Base-by-base conservation (phyloP, 805 yeast species). In the Nakazawaea wyomingensis region DNA sequence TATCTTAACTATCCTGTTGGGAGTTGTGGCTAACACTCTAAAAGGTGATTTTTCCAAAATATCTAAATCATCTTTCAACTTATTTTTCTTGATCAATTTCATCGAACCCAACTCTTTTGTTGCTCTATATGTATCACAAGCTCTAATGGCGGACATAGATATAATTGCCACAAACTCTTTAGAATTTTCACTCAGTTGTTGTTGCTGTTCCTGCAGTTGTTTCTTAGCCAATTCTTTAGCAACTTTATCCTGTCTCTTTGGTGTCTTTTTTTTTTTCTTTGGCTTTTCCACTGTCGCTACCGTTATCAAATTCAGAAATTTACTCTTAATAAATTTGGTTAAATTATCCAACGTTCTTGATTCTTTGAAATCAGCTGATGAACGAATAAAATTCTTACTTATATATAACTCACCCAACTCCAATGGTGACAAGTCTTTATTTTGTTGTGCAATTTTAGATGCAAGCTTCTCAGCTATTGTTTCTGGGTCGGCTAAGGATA, bases 91-190 rank as follows among this genome's bases (percentile, higher is more conserved):
- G 54, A 87, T 86, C 37, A 87, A 57, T 58, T 86, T 87, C 37
- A 85, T 52, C 4, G 88, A 75, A 0, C 80, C 75, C 72, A 31
- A 66, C 43, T 53, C 71, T 57, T 62, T 69, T 42, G 75, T 60
- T 1, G 85, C 78, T 50, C 96, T 74, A 55, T 76, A 82, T 2
- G 88, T 72, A 54, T 90, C 96, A 54, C 96, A 91, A 2, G 88
- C 93, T 51, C 97, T 72, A 19, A 88, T 66, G 9, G 96, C 93
- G 0, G 96, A 86, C 69, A 84, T 74, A 0, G 90, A 73, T 13
- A 83, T 54, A 1, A 82, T 61, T 13, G 82, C 61, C 49, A 78
- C 57, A 62, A 72, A 65, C 42, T 73, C 71, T 22, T 73, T 60
- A 26, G 63, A 68, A 13, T 54, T 50, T 16, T 51, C 53, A 1